Base-by-base conservation (phyloP, 2,329 filamentous ascomycete species). In the Fusarium aywerte region DNA sequence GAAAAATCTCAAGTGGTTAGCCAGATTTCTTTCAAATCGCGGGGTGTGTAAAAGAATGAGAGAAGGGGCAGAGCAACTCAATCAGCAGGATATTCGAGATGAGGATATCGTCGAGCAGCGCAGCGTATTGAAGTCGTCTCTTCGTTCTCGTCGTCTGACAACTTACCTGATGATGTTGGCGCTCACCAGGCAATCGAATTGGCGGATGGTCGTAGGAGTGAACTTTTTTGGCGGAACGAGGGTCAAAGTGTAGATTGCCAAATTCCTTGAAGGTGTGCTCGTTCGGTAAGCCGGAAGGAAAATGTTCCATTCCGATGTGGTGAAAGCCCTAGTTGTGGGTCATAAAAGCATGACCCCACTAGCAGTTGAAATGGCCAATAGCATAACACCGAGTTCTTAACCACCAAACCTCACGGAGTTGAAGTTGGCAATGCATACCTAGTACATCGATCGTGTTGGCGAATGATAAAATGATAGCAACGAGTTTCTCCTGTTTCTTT, bases 111-210 rank as follows among this genome's bases (percentile, higher is more conserved):
- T 71, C 68, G 62, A 74, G 62, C 59, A 70, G 54, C 59, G 62
- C 58, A 65, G 60, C 44, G 59, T 45, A 58, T 64, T 69, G 69
- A 68, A 62, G 51, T 67, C 48, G 55, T 63, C 29, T 71, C 52
- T 45, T 58, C n/a, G 39, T 33, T 64, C 55, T 69, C 62, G 62
- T 62, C 40, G 63, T 54, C 43, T 62, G 38, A 29, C 51, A 73
- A 81, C 81, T 82, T 69, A 83, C 81, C 81, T 83, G 81, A 81
- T 83, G 81, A 79, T 76, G 77, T 68, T 73, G 74, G 74, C 75
- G 78, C 71, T 82, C 80, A 83, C 80, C 81, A 81, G 80, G 79
- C 80, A 82, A 82, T 83, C 80, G 79, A 76, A 74, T 80, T 78
- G 79, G 71, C 77, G 76, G 74, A 74, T 78, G 74, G 60, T 78